These are phyloP conservation scores for Metschnikowia borealis DNA, from an alignment of 805 yeast genomes.

Conservation along the genomic window DNA sequence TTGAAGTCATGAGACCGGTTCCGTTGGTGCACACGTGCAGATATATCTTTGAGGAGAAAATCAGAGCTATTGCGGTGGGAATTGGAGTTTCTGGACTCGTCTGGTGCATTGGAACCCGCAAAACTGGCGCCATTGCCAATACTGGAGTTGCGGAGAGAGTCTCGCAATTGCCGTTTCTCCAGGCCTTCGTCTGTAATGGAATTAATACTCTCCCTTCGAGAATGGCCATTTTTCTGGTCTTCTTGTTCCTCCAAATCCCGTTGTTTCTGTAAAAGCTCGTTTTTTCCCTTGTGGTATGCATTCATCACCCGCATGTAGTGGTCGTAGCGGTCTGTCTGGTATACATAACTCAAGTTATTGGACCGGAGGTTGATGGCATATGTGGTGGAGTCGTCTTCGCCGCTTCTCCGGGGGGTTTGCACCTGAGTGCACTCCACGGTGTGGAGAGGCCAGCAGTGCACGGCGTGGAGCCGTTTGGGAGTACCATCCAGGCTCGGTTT, in stretches of 20 bases:
- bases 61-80: constrained; percentile 31
- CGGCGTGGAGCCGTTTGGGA: constrained; percentile 52
- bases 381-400: constrained; percentile 22
- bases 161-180: constrained; percentile 37
- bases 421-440: constrained; percentile 51
- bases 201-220: constrained; percentile 7
- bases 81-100: constrained; percentile 10
- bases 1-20: constrained; percentile 48
- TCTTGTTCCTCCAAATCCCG: constrained; percentile 21
- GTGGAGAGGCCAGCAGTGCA: constrained; percentile 73
- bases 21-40: constrained; percentile 59
- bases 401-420: constrained; percentile 18
- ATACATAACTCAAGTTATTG: constrained; percentile 49
- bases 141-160: constrained; percentile 48
- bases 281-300: constrained; percentile 58
- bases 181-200: constrained; percentile 24
- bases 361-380: constrained; percentile 45
- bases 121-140: background rate
- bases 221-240: constrained; percentile 10
- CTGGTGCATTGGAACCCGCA: constrained; percentile 19
- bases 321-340: constrained; percentile 57
- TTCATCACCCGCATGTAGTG: constrained; percentile 53
- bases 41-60: constrained; percentile 52
- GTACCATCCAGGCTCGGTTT: constrained; percentile 31
- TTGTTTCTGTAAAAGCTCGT: constrained; percentile 40